phyloP scores from a whole-genome alignment of 2,329 filamentous ascomycete genomes.

The Phaeosphaeriaceae sp. region DNA sequence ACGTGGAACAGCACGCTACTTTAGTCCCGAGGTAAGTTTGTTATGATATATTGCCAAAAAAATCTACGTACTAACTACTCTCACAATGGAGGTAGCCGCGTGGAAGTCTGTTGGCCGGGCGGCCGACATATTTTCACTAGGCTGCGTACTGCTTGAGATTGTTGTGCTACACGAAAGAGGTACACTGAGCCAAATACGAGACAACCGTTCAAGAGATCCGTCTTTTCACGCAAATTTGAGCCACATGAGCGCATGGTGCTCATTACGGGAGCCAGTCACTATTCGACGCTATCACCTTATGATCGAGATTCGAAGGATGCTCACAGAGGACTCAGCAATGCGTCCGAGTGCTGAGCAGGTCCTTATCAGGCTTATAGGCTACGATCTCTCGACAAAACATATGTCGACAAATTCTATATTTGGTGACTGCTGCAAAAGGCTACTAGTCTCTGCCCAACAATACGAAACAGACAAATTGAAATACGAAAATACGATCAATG shows the following conservation, averaged over 20 bases:
- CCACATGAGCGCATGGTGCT: conserved; percentile 60
- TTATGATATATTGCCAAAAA: background rate
- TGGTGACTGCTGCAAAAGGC: conserved; percentile 9
- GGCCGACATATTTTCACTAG: conserved; percentile 74
- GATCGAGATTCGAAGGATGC: conserved; percentile 8
- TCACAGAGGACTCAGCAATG: conserved; percentile 3
- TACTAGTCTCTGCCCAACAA: background rate
- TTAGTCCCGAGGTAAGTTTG: conserved; percentile 20
- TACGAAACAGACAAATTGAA: background rate
- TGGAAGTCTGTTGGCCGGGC: conserved; percentile 18
- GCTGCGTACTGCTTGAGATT: conserved; percentile 74
- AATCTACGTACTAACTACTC: background rate
- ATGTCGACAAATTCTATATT: conserved; percentile 5
- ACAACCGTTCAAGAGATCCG: conserved; percentile 60
- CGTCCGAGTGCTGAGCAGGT: conserved; percentile 11
- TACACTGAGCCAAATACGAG: conserved; percentile 67
- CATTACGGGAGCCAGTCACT: background rate
- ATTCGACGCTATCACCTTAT: background rate
- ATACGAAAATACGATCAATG: background rate
- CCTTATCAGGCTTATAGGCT: background rate
- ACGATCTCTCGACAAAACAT: background rate
- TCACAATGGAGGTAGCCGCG: conserved; percentile 5
- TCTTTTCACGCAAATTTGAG: conserved; percentile 74
- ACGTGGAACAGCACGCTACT: conserved; percentile 27
- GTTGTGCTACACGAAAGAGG: conserved; percentile 58